A percentile compares a stretch with the other conserved stretches of the same genome.
phyloP scores from a whole-genome alignment of 2,329 filamentous ascomycete species.

The Akanthomyces muscarius region DNA sequence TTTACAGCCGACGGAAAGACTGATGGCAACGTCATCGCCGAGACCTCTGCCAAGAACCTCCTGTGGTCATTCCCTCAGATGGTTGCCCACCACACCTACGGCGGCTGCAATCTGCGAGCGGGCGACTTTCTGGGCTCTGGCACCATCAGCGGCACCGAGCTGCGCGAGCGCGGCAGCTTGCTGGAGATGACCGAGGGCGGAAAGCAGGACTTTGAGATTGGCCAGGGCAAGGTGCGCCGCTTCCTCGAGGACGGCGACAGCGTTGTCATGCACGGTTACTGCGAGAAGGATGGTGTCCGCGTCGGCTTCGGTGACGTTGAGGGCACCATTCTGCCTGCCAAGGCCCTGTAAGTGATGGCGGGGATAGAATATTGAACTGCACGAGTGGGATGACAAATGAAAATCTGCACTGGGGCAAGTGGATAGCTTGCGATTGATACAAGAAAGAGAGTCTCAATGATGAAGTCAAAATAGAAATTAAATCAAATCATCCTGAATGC shows the following conservation, averaged over 20 bases:
- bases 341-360: constrained; percentile 3
- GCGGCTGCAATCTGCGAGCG: constrained; percentile 64
- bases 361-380: not conserved
- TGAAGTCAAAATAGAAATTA: not conserved
- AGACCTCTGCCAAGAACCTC: constrained; percentile 35
- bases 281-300: constrained; percentile 28
- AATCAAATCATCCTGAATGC: not conserved
- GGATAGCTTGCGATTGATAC: not conserved
- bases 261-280: constrained; percentile 37
- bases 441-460: not conserved
- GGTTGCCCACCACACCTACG: constrained; percentile 70
- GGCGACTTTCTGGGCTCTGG: constrained; percentile 65
- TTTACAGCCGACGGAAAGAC: constrained; percentile 13
- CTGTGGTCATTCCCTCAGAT: constrained; percentile 76
- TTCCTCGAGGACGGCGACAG: constrained; percentile 46
- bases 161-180: constrained; percentile 38
- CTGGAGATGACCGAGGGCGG: constrained; percentile 45
- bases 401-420: not conserved
- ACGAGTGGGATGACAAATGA: not conserved
- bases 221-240: constrained; percentile 36
- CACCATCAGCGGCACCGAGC: constrained; percentile 37
- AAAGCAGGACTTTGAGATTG: constrained; percentile 39
- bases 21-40: constrained; percentile 15
- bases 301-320: constrained; percentile 44
- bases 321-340: constrained; percentile 28